Evolutionary conservation across 169 alveolate genomes (phyloP), one percentile per base, ranked within the genome.

Genomic region (Fabrea salina): DNA sequence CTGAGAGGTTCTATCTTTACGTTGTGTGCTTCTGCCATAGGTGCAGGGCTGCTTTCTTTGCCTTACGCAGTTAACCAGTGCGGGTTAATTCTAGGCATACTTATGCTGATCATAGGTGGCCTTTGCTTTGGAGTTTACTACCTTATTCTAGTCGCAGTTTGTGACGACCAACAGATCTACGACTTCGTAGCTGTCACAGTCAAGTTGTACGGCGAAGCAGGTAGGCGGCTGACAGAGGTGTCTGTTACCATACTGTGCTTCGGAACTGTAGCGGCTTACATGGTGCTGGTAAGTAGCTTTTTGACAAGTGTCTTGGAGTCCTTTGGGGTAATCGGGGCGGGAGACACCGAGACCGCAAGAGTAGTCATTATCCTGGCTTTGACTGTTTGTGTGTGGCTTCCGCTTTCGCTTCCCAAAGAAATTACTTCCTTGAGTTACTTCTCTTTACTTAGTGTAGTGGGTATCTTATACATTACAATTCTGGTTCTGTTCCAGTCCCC

Each of bases 51-150:
- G 22, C 54, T 61, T 30, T 16, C 37, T 16, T 22, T 61, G 1
- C 75, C 75, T 33, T 61, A 33, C 37, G 75, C 75, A n/a, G 75
- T 33, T 32, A 61, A 61, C n/a, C 49, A n/a, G 13, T 22, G n/a
- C 13, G 75, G 75, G 44, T 32, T 61, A 61, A 32, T n/a, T 32
- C 75, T 30, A 4, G 75, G 75, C 8, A 25, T 37, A 22, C 8
- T 61, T 37, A 61, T 61, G 27, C 27, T 61, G 27, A 61, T 61
- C 37, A 13, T 33, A 37, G 53, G 75, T 44, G 53, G 53, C 11
- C 11, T 44, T 11, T 11, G 22, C 53, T 44, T 11, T 16, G 11
- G 53, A 11, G 11, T 44, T 11, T 44, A 11, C 53, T 44, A 44
- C 53, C 22, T 44, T 11, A 16, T 16, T 11, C 53, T 44, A 44